These are phyloP conservation scores for Ceriops tagal DNA, from an alignment of 345 rosid species.

Conservation along the genomic window DNA sequence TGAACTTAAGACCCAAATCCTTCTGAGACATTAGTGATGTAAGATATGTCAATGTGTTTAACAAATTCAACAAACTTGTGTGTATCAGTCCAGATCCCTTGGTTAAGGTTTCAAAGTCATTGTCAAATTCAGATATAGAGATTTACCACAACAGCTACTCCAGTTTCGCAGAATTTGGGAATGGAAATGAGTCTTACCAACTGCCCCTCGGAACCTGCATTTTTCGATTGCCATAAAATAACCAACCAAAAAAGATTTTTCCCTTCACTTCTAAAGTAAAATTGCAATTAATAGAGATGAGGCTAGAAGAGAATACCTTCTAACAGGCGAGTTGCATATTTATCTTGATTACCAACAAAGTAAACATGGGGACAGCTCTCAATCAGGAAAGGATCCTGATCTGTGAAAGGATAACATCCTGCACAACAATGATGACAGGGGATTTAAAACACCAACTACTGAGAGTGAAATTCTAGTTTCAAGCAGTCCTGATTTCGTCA, in stretches of 20 bases:
- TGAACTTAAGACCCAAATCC: not conserved
- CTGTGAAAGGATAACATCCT: constrained; percentile 97
- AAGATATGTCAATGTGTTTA: not conserved
- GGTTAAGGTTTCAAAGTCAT: not conserved
- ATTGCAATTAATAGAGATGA: not conserved
- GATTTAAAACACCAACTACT: constrained; percentile 16
- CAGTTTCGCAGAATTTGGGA: constrained; percentile 74
- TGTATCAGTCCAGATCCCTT: not conserved
- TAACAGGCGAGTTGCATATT: constrained; percentile 53
- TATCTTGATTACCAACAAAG: constrained; percentile 81
- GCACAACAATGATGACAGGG: constrained; percentile 17
- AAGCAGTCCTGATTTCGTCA: not conserved
- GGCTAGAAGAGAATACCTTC: constrained; percentile 43
- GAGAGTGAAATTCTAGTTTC: not conserved
- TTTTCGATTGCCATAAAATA: constrained; percentile 1
- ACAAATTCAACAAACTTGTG: constrained; percentile 3
- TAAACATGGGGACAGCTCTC: constrained; percentile 95
- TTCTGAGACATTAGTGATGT: not conserved
- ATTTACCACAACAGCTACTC: constrained; percentile 78
- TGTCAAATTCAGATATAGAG: constrained; percentile 7
- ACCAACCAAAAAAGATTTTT: not conserved
- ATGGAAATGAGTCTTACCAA: constrained; percentile 64
- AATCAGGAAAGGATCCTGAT: constrained; percentile 89
- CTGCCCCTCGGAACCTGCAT: constrained; percentile 82
- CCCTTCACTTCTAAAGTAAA: not conserved